Percentiles rank a stretch among this genome's conserved stretches.
Conservation (phyloP, 139 green algal species). For the Penium margaritaceum region DNA sequence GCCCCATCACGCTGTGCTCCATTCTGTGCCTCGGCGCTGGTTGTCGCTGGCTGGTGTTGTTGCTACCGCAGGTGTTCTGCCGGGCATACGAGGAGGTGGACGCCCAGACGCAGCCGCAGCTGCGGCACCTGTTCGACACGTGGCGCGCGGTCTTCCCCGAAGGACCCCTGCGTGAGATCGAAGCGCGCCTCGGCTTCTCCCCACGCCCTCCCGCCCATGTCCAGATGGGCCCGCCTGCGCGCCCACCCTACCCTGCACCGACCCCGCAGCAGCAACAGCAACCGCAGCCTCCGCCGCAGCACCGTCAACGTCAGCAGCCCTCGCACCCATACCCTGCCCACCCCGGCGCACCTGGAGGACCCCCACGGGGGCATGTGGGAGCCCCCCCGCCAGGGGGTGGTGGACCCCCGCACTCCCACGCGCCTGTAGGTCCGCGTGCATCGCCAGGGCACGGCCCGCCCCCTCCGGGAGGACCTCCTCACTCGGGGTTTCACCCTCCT, state of each 20-base stretch:
- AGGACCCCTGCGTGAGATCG: conserved; percentile 45
- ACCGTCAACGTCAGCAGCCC: neutral
- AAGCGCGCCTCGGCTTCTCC: conserved; percentile 11
- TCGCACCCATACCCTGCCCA: no score
- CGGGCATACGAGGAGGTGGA: conserved; percentile 29
- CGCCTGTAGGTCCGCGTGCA: no score
- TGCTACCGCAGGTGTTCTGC: conserved; percentile 38
- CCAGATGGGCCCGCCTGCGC: neutral
- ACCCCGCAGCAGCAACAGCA: neutral
- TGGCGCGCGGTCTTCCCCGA: conserved; percentile 55
- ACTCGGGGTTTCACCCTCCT: no score
- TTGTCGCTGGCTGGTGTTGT: no score
- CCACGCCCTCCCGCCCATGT: neutral
- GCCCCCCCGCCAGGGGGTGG: no score
- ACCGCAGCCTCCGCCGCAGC: neutral
- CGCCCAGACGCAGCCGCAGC: conserved; percentile 29
- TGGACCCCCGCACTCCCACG: no score
- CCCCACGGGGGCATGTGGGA: no score
- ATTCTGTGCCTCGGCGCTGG: no score
- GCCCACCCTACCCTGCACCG: neutral
- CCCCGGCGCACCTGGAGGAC: no score
- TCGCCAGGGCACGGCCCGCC: no score
- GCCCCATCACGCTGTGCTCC: no score
- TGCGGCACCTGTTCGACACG: conserved; percentile 58
- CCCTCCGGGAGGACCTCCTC: no score